Evolutionary conservation across 2,329 filamentous ascomycete species (phyloP), one percentile per base, ranked within the genome.

Genomic region (Pseudofabraea citricarpa): DNA sequence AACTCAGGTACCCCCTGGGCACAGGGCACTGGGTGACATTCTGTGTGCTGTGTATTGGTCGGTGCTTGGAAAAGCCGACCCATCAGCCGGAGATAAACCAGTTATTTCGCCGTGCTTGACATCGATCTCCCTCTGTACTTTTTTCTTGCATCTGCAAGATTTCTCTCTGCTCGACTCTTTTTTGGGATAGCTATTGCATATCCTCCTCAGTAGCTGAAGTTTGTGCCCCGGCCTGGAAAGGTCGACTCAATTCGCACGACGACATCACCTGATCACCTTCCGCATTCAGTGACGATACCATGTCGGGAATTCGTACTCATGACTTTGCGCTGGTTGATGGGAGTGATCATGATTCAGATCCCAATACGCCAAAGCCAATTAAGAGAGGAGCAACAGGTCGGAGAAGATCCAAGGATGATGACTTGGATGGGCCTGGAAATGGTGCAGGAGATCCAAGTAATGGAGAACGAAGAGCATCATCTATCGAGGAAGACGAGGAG

Each of bases 391-490:
- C n/a, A 16, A 12, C 15, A 15, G 29, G 8, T 15, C n/a, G 5
- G 19, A 5, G 2, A 9, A 15, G 2, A 32, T 5, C 29, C 13
- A 32, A 32, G 9, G 29, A 32, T 32, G 29, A n/a, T n/a, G n/a
- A n/a, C n/a, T n/a, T n/a, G n/a, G n/a, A n/a, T n/a, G n/a, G n/a
- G n/a, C n/a, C n/a, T n/a, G n/a, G n/a, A n/a, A n/a, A n/a, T n/a
- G n/a, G n/a, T n/a, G n/a, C n/a, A n/a, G 70, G 67, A 40, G 72
- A 71, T 31, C 66, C 20, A 18, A 22, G 16, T 26, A 33, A 41
- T 38, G n/a, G 16, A 13, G 37, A 44, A 19, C 19, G 45, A 39
- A 37, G 45, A 16, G 27, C 22, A 22, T 41, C 40, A 3, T 41
- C 24, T 20, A 35, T 27, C 18, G 47, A 52, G 43, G 52, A 55